Percentiles rank a stretch among this genome's conserved stretches.
Evolutionary conservation across 164 flowering plant genomes (phyloP).

Genomic region (Buxus sempervirens): DNA sequence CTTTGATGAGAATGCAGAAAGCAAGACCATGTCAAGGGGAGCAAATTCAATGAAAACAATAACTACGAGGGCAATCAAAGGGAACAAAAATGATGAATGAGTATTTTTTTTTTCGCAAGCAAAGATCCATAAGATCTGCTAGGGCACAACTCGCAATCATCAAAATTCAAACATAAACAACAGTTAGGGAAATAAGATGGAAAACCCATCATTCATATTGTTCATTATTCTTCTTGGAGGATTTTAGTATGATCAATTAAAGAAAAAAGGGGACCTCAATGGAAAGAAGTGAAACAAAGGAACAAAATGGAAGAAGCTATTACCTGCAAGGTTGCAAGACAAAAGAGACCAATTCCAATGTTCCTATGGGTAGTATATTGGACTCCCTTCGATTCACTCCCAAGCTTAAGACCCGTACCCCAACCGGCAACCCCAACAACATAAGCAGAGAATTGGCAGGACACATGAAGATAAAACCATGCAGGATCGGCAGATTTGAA

Average conservation of each 20-base stretch:
- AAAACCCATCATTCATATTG: too few relatives aligned
- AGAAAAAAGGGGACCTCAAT: not conserved
- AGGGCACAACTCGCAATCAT: too few relatives aligned
- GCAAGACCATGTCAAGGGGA: not conserved
- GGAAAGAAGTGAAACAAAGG: not conserved
- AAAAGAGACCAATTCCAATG: slow-evolving; percentile 73
- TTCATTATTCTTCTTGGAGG: too few relatives aligned
- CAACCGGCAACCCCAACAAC: slow-evolving; percentile 82
- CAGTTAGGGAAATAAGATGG: too few relatives aligned
- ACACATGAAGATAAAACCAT: slow-evolving; percentile 78
- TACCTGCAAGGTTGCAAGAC: slow-evolving; percentile 79
- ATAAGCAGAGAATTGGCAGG: slow-evolving; percentile 65
- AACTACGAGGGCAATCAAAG: too few relatives aligned
- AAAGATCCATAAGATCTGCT: too few relatives aligned
- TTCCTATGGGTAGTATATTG: slow-evolving; percentile 43
- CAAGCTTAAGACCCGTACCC: slow-evolving; percentile 78
- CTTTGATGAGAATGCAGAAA: not conserved
- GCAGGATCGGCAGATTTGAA: slow-evolving; percentile 67
- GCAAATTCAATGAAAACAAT: not conserved
- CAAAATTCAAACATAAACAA: too few relatives aligned
- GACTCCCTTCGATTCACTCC: slow-evolving; percentile 54
- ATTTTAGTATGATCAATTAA: not conserved
- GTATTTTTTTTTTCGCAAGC: too few relatives aligned
- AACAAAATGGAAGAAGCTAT: not conserved
- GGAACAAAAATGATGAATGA: too few relatives aligned